phyloP scores from a whole-genome alignment of 2,329 filamentous ascomycete genomes.

The Didymellaceae sp. region DNA sequence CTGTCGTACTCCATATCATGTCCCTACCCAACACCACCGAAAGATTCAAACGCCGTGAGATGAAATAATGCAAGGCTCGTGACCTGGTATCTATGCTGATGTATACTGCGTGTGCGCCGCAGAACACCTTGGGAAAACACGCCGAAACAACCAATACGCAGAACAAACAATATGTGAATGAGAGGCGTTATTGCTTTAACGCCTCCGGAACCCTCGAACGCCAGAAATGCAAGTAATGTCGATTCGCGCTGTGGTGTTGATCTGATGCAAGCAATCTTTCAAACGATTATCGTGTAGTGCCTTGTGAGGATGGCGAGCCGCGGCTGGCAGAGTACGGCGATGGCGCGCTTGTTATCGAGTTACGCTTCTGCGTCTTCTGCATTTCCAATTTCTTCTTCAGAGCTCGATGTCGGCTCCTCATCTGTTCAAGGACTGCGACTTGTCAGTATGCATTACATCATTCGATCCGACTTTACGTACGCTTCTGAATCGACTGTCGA shows the following conservation, averaged over 20 bases:
- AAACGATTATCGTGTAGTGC: constrained; percentile 30
- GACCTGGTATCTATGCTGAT: constrained; percentile 33
- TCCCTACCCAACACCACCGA: neutral
- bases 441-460: constrained; percentile 27
- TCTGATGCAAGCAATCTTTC: constrained; percentile 2
- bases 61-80: constrained; percentile 14
- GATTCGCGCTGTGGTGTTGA: constrained; percentile 18
- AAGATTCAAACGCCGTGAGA: constrained; percentile 15
- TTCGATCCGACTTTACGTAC: constrained; percentile 57
- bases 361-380: constrained; percentile 48
- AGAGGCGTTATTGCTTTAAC: constrained; percentile 21
- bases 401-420: constrained; percentile 50
- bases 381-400: constrained; percentile 55
- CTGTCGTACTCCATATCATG: too few species aligned
- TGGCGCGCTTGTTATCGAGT: constrained; percentile 43
- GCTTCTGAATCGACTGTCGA: constrained; percentile 73
- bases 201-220: constrained; percentile 27
- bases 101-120: constrained; percentile 20
- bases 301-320: constrained; percentile 42
- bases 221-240: constrained; percentile 35
- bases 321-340: constrained; percentile 36
- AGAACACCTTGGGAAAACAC: constrained; percentile 15
- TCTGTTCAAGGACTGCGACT: constrained; percentile 55
- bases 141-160: constrained; percentile 6
- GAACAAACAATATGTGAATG: constrained; percentile 15